These are phyloP conservation scores for Xylariaceae sp. DNA, from an alignment of 2,329 filamentous ascomycete species.

Conservation along the genomic window DNA sequence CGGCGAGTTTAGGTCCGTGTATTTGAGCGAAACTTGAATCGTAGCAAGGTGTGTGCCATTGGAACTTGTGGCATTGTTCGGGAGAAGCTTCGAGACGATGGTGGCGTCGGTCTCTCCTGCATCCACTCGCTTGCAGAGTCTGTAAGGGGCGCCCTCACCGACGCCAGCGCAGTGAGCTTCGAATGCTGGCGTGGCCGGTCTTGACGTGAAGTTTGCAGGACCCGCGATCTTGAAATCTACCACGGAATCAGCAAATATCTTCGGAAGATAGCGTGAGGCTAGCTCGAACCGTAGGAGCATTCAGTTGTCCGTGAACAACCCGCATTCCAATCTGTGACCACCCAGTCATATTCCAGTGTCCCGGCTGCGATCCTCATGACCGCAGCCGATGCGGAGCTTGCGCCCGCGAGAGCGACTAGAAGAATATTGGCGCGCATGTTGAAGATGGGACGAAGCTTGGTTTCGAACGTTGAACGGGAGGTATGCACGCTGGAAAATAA, in stretches of 20 bases:
- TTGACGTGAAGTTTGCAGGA: conserved; percentile 24
- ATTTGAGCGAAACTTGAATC: conserved; percentile 33
- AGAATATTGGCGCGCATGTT: conserved; percentile 30
- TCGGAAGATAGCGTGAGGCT: not conserved
- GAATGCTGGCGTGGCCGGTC: conserved; percentile 31
- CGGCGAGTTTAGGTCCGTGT: conserved; percentile 28
- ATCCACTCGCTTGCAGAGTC: conserved; percentile 26
- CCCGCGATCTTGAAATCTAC: conserved; percentile 34
- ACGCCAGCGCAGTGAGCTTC: conserved; percentile 32
- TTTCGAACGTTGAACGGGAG: not conserved
- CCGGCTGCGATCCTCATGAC: conserved; percentile 25
- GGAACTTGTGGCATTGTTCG: conserved; percentile 18
- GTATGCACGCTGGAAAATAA: not conserved
- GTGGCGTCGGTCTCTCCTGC: conserved; percentile 22
- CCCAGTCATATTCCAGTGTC: conserved; percentile 26
- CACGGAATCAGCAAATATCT: conserved; percentile 17
- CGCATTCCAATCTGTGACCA: conserved; percentile 29
- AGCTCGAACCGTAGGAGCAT: conserved; percentile 30
- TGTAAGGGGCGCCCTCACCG: conserved; percentile 30
- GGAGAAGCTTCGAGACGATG: conserved; percentile 33
- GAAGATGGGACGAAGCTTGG: conserved; percentile 3
- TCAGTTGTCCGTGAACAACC: conserved; percentile 14
- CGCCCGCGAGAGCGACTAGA: conserved; percentile 24
- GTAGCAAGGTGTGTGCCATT: conserved; percentile 22
- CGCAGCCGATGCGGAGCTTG: conserved; percentile 22